Evolutionary conservation across 2,329 filamentous ascomycete species (phyloP), one percentile per base, ranked within the genome.

Genomic region (Didymellaceae sp.): DNA sequence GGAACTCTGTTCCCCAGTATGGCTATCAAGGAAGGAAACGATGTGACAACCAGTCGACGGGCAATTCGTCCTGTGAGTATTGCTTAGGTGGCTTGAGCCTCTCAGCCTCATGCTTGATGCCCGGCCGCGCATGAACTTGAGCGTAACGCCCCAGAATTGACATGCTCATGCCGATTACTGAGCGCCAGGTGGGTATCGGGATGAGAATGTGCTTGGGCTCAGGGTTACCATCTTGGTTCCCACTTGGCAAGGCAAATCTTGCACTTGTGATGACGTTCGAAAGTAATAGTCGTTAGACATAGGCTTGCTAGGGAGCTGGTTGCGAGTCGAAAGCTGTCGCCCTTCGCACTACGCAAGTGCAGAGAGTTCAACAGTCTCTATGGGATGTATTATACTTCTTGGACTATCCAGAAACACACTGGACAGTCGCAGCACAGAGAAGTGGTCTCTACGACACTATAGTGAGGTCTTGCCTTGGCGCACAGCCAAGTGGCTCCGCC

Each of bases 101-200:
- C 24, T 44, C 30, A 44, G 41, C 41, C 41, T 44, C 31, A 25
- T 26, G 14, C 41, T 35, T 35, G 41, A 22, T 28, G 41, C 22
- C 8, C 14, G 21, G 30, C 22, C 40, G 14, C 10, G 40, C 30
- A 34, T n/a, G 10, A 34, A 2, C 11, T 21, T 16, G 40, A 24
- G 30, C 40, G 24, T 18, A 34, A 18, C 6, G 30, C 31, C 17
- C 10, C 6, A 21, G 5, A 33, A 16, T 21, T 11, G 11, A 11
- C 7, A 31, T 34, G 20, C 14, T n/a, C 6, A 34, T 25, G 16
- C 32, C 21, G 16, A 20, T 9, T 31, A 26, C 21, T 26, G 14
- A n/a, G 22, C 28, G 14, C 7, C 11, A 8, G 21, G 30, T 26
- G 30, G 40, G 5, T 43, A 34, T 26, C 40, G 40, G 40, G 26